Evolutionary conservation across 106 monocot species (phyloP).

Genomic region (Apostasia ramifera): DNA sequence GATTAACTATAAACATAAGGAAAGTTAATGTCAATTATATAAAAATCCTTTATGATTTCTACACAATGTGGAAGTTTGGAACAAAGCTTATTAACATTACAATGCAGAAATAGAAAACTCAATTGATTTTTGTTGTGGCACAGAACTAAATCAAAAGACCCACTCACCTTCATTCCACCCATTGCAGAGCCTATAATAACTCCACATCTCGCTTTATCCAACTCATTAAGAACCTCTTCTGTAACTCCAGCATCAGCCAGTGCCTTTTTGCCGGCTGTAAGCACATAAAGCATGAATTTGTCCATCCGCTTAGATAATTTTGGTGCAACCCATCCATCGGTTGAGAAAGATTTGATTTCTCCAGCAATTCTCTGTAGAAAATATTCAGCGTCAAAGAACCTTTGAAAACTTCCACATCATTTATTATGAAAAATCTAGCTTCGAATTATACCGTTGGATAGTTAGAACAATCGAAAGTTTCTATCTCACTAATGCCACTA

Average conservation of each 20-base stretch:
- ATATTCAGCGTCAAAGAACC: not conserved
- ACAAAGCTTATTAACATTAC: too few relatives aligned
- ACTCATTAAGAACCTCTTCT: conserved; percentile 27
- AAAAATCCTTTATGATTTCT: too few relatives aligned
- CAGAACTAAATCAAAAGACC: not conserved
- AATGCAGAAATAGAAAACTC: not conserved
- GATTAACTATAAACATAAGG: too few relatives aligned
- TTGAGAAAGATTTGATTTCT: conserved; percentile 58
- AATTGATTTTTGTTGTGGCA: not conserved
- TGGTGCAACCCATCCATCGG: conserved; percentile 58
- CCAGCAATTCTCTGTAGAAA: conserved; percentile 54
- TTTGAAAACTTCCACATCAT: not conserved
- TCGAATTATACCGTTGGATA: conserved; percentile 43
- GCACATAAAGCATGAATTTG: conserved; percentile 64
- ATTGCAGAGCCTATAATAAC: conserved; percentile 62
- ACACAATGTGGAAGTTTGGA: too few relatives aligned
- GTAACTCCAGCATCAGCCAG: conserved; percentile 44
- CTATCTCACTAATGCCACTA: conserved; percentile 63
- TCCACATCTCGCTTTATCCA: conserved; percentile 56
- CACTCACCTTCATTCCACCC: conserved; percentile 59
- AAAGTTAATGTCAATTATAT: too few relatives aligned
- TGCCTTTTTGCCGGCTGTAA: conserved; percentile 60
- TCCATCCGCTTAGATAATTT: conserved; percentile 60
- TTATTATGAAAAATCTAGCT: not conserved
- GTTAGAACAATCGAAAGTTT: conserved; percentile 71